These are phyloP conservation scores for Neonectria ditissima DNA, from an alignment of 2,329 filamentous ascomycete genomes.

Conservation along the genomic window DNA sequence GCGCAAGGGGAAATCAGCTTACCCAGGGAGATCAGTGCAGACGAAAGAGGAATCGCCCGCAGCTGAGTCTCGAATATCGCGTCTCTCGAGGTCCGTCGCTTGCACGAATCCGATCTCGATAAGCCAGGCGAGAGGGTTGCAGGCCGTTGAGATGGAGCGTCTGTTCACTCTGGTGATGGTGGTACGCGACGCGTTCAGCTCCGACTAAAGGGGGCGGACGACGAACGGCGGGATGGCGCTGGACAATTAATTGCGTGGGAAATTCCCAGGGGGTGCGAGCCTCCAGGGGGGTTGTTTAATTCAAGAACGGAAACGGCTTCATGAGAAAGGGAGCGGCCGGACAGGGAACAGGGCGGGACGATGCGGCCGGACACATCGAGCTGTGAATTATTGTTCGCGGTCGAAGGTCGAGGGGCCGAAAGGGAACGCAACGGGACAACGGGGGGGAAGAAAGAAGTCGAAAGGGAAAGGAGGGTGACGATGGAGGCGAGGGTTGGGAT, in stretches of 20 bases:
- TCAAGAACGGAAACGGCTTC: slow-evolving; percentile 42
- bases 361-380: slow-evolving; percentile 50
- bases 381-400: slow-evolving; percentile 30
- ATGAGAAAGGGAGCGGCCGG: slow-evolving; percentile 45
- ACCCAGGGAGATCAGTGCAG: slow-evolving; percentile 72
- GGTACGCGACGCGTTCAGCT: slow-evolving; percentile 50
- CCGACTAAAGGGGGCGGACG: slow-evolving; percentile 45
- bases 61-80: slow-evolving; percentile 63
- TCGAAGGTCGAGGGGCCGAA: slow-evolving; percentile 28
- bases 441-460: slow-evolving; percentile 13
- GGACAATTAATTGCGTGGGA: slow-evolving; percentile 34
- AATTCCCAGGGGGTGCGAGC: slow-evolving; percentile 41
- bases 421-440: slow-evolving; percentile 23
- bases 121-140: slow-evolving; percentile 29
- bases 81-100: slow-evolving; percentile 45
- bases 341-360: slow-evolving; percentile 38
- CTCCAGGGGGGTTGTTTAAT: slow-evolving; percentile 41
- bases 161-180: slow-evolving; percentile 16
- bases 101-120: slow-evolving; percentile 42
- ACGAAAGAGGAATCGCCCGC: slow-evolving; percentile 70
- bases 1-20: slow-evolving; percentile 40
- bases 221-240: slow-evolving; percentile 38
- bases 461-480: slow-evolving; percentile 21
- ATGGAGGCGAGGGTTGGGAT: slow-evolving; percentile 19
- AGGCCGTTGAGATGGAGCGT: slow-evolving; percentile 35